These are phyloP conservation scores for Tolypocladium ophioglossoides DNA, from an alignment of 2,329 filamentous ascomycete genomes.

Conservation along the genomic window DNA sequence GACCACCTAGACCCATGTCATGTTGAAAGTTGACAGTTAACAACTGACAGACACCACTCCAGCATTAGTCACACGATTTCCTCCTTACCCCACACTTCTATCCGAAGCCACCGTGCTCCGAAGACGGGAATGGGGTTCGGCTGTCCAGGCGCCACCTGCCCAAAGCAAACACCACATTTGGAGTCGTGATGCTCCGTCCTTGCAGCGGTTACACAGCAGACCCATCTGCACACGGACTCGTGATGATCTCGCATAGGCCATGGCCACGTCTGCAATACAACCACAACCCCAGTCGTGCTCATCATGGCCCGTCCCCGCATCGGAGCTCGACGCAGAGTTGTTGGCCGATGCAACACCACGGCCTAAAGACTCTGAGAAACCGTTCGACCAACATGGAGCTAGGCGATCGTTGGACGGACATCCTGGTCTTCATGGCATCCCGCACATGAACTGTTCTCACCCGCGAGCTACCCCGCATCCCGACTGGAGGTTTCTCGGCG, in stretches of 20 bases:
- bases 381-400: background rate
- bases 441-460: background rate
- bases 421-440: background rate
- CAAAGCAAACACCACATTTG: background rate
- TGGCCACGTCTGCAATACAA: background rate
- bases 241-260: background rate
- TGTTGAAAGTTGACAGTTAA: too few relatives aligned
- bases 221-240: background rate
- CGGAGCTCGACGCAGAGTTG: background rate
- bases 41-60: too few relatives aligned
- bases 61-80: too few relatives aligned
- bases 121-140: too few relatives aligned
- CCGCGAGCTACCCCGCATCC: constrained; percentile 1
- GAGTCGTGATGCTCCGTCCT: background rate
- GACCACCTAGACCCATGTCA: too few relatives aligned
- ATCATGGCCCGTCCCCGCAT: background rate
- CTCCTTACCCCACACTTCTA: too few relatives aligned
- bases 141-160: background rate
- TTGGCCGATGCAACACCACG: background rate
- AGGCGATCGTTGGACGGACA: background rate
- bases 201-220: background rate
- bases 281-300: background rate
- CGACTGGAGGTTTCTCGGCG: background rate
- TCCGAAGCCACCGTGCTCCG: too few relatives aligned
- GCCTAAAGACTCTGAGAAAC: background rate